phyloP scores from a whole-genome alignment of 192 early-diverging fungal genomes.

The Gigaspora rosea region DNA sequence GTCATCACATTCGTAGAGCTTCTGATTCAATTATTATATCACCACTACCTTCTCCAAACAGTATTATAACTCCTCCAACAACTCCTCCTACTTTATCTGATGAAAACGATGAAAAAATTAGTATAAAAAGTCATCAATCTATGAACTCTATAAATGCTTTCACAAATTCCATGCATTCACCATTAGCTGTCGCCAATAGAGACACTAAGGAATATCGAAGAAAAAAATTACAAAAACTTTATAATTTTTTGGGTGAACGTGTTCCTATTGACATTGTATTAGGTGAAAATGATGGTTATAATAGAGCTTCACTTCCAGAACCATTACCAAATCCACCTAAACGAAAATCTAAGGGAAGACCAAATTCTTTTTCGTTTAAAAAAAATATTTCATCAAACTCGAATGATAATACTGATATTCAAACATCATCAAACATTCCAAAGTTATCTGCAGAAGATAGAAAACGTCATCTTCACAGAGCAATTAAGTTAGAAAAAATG shows the following conservation, averaged over 20 bases:
- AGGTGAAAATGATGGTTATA: slow-evolving; percentile 5
- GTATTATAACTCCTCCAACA: neutral
- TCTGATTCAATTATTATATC: slow-evolving; percentile 30
- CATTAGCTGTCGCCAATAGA: slow-evolving; percentile 12
- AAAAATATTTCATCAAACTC: neutral
- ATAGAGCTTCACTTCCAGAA: neutral
- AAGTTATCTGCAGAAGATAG: slow-evolving; percentile 40
- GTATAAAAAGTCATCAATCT: neutral
- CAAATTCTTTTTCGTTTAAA: neutral
- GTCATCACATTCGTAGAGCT: slow-evolving; percentile 9
- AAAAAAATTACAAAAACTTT: slow-evolving; percentile 48
- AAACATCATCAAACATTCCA: neutral
- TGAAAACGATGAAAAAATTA: neutral
- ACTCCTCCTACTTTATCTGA: neutral
- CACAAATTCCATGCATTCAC: neutral
- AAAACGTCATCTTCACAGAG: slow-evolving; percentile 37
- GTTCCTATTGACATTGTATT: slow-evolving; percentile 36
- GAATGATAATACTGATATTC: neutral
- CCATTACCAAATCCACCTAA: neutral
- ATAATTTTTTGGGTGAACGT: slow-evolving; percentile 47
- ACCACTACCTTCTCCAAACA: neutral
- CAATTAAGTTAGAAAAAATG: slow-evolving; percentile 44
- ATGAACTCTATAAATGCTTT: neutral
- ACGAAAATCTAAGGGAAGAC: neutral
- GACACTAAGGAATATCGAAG: slow-evolving; percentile 28